Base-by-base conservation (phyloP, 345 rosid genomes). In the sweet orange (Citrus sinensis) region DNA sequence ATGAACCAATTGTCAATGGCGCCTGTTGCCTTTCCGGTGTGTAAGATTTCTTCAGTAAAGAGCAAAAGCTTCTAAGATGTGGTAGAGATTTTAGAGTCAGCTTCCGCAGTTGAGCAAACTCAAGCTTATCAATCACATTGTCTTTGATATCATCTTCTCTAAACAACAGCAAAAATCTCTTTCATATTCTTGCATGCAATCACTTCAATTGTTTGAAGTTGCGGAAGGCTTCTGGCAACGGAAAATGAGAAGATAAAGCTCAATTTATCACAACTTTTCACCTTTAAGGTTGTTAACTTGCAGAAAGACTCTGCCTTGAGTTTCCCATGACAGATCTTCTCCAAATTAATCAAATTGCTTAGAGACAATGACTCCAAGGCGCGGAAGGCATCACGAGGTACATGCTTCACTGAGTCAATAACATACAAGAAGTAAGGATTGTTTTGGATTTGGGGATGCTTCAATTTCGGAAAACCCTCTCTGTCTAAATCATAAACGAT, bases 141-240 rank as follows among this genome's bases (percentile, higher is more conserved):
- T 46, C 5, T 46, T 13, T 46, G 1, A 46, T 13, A 46, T 46
- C 51, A 46, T 46, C 51, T 46, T 46, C 51, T 46, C 51, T 46
- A 46, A 46, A 13, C 5, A 46, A 46, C 51, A 13, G 17, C 16
- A 13, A 80, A 7, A n/a, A 80, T 77, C 80, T 71, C 79, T 71
- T 63, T 63, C 67, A 69, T 25, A 14, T 9, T 51, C 6, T 49
- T 30, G 46, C 83, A 82, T 20, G 51, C 56, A 16, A 3, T 37
- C 51, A 81, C 75, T 51, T 81, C 51, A 32, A 83, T 81, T 46
- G 49, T 51, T 37, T 76, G 69, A 35, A 79, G 85, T 6, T 67
- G 77, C 16, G 29, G 35, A 74, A 83, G 83, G 13, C 42, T 24
- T 64, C 65, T 30, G n/a, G 73, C 54, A 20, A 65, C 37, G 49